Conservation (phyloP, 345 rosid genomes). For the Gossypium herbaceum region DNA sequence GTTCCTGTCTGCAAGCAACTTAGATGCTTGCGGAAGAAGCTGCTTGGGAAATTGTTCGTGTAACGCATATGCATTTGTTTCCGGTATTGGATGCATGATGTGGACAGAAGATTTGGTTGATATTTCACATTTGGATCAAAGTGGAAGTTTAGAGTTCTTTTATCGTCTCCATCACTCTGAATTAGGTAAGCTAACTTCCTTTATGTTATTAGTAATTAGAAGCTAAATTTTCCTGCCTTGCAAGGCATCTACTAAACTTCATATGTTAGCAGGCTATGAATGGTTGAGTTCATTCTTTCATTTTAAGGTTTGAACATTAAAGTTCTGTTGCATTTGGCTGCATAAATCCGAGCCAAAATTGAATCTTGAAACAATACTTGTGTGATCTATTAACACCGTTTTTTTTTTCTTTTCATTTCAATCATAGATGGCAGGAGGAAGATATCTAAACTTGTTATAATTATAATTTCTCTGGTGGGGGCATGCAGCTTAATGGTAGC, state of each 20-base stretch:
- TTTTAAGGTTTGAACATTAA: not conserved
- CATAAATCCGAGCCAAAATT: not conserved
- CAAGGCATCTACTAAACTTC: not conserved
- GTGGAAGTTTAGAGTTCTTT: constrained; percentile 28
- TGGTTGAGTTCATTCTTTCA: not conserved
- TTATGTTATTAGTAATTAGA: not conserved
- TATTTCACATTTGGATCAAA: constrained; percentile 32
- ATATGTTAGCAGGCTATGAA: not conserved
- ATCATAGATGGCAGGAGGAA: constrained; percentile 29
- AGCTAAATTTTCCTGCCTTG: not conserved
- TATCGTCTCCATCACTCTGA: constrained; percentile 61
- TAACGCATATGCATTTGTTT: constrained; percentile 39
- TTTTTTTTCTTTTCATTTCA: constrained; percentile 7
- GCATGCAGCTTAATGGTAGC: constrained; percentile 27
- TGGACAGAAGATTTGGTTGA: constrained; percentile 59
- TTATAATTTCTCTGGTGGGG: constrained; percentile 36
- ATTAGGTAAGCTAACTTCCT: constrained; percentile 31
- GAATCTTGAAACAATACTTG: not conserved
- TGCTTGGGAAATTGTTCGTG: constrained; percentile 65
- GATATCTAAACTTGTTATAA: constrained; percentile 36
- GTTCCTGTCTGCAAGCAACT: constrained; percentile 19
- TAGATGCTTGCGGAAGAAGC: constrained; percentile 31
- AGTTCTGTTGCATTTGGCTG: not conserved
- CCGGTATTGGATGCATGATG: constrained; percentile 50
- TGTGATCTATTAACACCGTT: not conserved